A percentile compares a stretch with the other conserved stretches of the same genome.
Conservation (phyloP, 1,284 basidiomycete species). For the Leccinum discolor region DNA sequence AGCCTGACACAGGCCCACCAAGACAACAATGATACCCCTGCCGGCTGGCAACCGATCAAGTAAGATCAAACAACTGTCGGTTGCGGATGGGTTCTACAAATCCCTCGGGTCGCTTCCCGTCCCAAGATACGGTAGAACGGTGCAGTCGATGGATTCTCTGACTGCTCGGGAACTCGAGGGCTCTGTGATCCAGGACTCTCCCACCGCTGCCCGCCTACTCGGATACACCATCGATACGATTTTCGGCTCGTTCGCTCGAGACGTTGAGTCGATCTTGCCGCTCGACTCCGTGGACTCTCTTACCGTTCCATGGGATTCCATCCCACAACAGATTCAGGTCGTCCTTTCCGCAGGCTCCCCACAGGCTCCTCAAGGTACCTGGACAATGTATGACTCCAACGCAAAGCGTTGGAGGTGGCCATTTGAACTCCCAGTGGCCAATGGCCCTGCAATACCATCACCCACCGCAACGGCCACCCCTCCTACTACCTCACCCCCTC, state of each 20-base stretch:
- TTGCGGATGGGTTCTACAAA: background rate
- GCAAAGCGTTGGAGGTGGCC: background rate
- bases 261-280: background rate
- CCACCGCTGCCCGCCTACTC: background rate
- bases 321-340: background rate
- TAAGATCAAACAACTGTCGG: background rate
- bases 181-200: background rate
- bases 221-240: conserved; percentile 1
- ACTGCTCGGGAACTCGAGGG: background rate
- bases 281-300: background rate
- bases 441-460: background rate
- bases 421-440: background rate
- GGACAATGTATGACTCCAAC: background rate
- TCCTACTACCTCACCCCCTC: background rate
- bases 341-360: background rate
- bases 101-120: background rate
- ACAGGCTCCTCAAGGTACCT: background rate
- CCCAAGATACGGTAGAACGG: background rate
- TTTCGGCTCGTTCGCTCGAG: background rate
- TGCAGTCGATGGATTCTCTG: background rate
- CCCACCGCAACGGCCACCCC: background rate
- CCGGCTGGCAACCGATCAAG: background rate
- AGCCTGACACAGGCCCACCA: background rate
- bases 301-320: background rate
- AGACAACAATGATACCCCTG: background rate